phyloP scores from a whole-genome alignment of 495 filamentous ascomycete genomes.

The Tuber melanosporum region DNA sequence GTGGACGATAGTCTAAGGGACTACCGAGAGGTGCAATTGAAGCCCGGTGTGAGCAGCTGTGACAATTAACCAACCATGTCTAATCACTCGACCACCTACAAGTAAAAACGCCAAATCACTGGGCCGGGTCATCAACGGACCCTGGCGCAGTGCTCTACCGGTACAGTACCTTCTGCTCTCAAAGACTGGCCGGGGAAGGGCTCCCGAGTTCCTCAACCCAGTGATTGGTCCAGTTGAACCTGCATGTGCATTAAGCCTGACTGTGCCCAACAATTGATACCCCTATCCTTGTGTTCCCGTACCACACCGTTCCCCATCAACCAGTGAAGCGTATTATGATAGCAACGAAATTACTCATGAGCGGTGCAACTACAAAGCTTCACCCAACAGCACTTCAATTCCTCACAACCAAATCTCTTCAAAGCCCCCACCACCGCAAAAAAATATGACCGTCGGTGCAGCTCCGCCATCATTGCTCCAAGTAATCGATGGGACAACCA shows the following conservation, averaged over 20 bases:
- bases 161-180: no score
- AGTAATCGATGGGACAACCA: constrained; percentile 51
- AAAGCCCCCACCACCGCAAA: background rate
- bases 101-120: background rate
- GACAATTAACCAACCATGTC: background rate
- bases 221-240: background rate
- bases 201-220: background rate
- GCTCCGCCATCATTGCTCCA: constrained; percentile 7
- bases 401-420: background rate
- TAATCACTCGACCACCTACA: background rate
- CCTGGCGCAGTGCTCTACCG: background rate
- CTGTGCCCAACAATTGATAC: background rate
- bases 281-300: no score
- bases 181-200: background rate
- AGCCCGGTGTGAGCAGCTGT: background rate
- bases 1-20: no score
- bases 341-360: background rate
- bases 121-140: background rate
- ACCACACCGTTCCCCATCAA: no score
- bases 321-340: background rate
- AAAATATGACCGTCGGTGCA: background rate
- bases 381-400: background rate
- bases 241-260: background rate
- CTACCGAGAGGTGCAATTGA: no score
- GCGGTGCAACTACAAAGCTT: background rate